Base-by-base conservation (phyloP, 1,284 basidiomycete species). In the Acaromyces ingoldii region DNA sequence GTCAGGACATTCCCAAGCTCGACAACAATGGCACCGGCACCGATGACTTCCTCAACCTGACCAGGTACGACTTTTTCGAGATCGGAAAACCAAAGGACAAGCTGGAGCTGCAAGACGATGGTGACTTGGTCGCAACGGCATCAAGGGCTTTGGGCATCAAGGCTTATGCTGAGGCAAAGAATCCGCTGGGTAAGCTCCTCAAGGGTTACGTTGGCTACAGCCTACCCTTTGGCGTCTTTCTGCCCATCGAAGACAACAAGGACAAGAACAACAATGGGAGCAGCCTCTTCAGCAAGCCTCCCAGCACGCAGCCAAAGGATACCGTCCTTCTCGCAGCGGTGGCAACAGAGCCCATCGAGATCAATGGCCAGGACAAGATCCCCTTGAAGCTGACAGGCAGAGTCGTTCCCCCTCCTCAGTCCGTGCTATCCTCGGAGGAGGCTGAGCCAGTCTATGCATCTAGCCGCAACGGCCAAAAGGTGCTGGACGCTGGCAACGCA, bases 41-140 rank as follows among this genome's bases (percentile, higher is more conserved):
- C 5, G 22, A 15, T 33, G 51, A 40, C 10, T 29, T 53, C 33
- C 44, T 53, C 34, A 44, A 53, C 19, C 39, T 53, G 25, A 48
- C 45, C 7, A n/a, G 51, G 10, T 71, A 67, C 56, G 68, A 71
- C 43, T 71, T 71, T 46, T 68, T 67, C 49, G 66, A 71, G 43
- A 57, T 69, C 40, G 63, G 63, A 24, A 24, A 36, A 6, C n/a
- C n/a, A n/a, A n/a, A n/a, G n/a, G n/a, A n/a, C n/a, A n/a, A n/a
- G n/a, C n/a, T n/a, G n/a, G n/a, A n/a, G n/a, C n/a, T n/a, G n/a
- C n/a, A n/a, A n/a, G n/a, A n/a, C n/a, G n/a, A n/a, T n/a, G n/a
- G n/a, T n/a, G 28, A 40, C 22, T 19, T 29, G 9, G 19, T 51
- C 17, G 26, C 49, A 19, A 44, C 54, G 5, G 50, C 57, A 21